Percentiles rank a stretch among this genome's conserved stretches.
phyloP scores from a whole-genome alignment of 2,329 filamentous ascomycete species.

The Purpureocillium lavendulum region DNA sequence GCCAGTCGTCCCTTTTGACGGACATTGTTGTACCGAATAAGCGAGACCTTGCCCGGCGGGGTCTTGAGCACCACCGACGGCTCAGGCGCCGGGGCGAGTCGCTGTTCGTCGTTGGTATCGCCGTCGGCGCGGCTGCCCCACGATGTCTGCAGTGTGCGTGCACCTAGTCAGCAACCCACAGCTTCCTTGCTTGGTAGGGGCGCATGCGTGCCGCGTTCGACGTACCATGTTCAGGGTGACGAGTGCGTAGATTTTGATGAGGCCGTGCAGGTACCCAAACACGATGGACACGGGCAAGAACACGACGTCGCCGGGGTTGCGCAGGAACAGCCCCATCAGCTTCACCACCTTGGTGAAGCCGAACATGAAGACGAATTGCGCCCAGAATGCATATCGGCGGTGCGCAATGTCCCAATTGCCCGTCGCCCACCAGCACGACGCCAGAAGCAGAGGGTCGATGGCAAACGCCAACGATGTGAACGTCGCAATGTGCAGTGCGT shows the following conservation, averaged over 20 bases:
- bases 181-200: too few species aligned
- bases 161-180: slow-evolving; percentile 2
- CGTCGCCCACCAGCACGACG: slow-evolving; percentile 61
- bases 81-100: slow-evolving; percentile 46
- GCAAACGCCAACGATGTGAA: slow-evolving; percentile 81
- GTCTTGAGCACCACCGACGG: slow-evolving; percentile 32
- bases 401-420: slow-evolving; percentile 45
- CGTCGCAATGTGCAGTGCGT: slow-evolving; percentile 86
- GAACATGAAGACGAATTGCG: slow-evolving; percentile 67
- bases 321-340: slow-evolving; percentile 75
- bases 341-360: slow-evolving; percentile 85
- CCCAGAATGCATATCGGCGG: slow-evolving; percentile 48
- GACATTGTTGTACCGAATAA: slow-evolving; percentile 35
- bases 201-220: too few species aligned
- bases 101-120: slow-evolving; percentile 70
- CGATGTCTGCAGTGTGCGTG: slow-evolving; percentile 68
- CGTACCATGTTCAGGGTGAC: slow-evolving; percentile 76
- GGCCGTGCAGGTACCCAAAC: slow-evolving; percentile 88
- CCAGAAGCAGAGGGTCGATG: slow-evolving; percentile 66
- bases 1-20: slow-evolving; percentile 29
- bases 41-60: slow-evolving; percentile 32
- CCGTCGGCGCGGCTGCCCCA: slow-evolving; percentile 93
- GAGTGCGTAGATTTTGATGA: slow-evolving; percentile 86
- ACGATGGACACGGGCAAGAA: slow-evolving; percentile 78
- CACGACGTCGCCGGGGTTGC: slow-evolving; percentile 72